These are phyloP conservation scores for Eragrostis nindensis DNA, from an alignment of 176 grass and related monocot genomes.

Conservation along the genomic window DNA sequence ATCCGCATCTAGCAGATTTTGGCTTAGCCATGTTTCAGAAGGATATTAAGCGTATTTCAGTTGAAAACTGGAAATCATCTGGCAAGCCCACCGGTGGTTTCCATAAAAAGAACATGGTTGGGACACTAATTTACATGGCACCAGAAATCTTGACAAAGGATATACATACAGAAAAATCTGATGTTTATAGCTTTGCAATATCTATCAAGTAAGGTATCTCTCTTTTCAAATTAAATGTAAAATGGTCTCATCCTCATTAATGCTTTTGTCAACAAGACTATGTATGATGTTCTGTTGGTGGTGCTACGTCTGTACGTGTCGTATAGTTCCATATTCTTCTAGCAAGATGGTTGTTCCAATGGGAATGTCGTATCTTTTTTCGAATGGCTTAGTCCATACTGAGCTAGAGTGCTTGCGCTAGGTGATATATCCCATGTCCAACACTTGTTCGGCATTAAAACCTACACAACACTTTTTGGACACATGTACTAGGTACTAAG, in stretches of 20 bases:
- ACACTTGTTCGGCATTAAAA: slow-evolving; percentile 6
- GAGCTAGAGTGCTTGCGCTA: neutral
- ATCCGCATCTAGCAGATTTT: slow-evolving; percentile 88
- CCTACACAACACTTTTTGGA: neutral
- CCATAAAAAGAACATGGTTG: slow-evolving; percentile 97
- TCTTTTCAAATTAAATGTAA: slow-evolving; percentile 32
- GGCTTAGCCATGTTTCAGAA: slow-evolving; percentile 90
- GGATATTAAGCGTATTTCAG: slow-evolving; percentile 89
- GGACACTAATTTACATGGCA: slow-evolving; percentile 98
- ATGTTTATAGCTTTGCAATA: slow-evolving; percentile 95
- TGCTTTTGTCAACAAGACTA: slow-evolving; percentile 3
- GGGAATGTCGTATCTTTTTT: slow-evolving; percentile 12
- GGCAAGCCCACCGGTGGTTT: slow-evolving; percentile 98
- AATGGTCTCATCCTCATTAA: neutral
- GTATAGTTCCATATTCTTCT: slow-evolving; percentile 26
- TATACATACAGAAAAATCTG: slow-evolving; percentile 91
- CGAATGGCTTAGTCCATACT: slow-evolving; percentile 20
- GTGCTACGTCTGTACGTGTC: neutral
- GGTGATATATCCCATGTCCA: slow-evolving; percentile 7
- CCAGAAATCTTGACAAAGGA: slow-evolving; percentile 97
- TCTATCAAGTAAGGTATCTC: slow-evolving; percentile 85
- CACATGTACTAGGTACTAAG: neutral
- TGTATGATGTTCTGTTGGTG: slow-evolving; percentile 19
- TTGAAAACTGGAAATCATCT: slow-evolving; percentile 90
- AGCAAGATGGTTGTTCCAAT: slow-evolving; percentile 22